These are phyloP conservation scores for Paulownia fortunei DNA, from an alignment of 257 asterid genomes.

Conservation along the genomic window DNA sequence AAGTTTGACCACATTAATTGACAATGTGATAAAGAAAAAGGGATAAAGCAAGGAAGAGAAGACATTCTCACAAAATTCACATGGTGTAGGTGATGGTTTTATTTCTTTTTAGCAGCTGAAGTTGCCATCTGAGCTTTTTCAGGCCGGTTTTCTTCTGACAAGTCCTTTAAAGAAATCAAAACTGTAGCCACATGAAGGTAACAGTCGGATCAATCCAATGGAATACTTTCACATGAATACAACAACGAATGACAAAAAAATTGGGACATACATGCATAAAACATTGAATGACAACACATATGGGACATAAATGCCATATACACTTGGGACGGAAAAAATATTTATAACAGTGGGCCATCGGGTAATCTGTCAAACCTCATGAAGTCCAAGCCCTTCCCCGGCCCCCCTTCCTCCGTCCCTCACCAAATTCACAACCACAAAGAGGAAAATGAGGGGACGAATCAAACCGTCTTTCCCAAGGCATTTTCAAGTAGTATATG, in stretches of 20 bases:
- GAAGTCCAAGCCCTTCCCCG: constrained; percentile 4
- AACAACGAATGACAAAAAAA: constrained; percentile 25
- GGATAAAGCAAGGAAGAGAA: not conserved
- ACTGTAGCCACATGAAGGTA: constrained; percentile 59
- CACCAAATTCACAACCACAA: not conserved
- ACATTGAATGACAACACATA: constrained; percentile 24
- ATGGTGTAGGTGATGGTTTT: constrained; percentile 26
- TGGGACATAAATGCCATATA: constrained; percentile 16
- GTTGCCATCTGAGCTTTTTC: constrained; percentile 34
- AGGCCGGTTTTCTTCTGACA: constrained; percentile 63
- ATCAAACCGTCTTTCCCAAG: not conserved
- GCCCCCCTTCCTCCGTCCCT: not conserved
- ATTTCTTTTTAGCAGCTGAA: constrained; percentile 21
- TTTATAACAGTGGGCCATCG: constrained; percentile 21
- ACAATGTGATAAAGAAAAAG: not conserved
- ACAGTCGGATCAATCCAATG: constrained; percentile 24
- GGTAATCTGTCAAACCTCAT: constrained; percentile 17
- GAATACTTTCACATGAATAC: constrained; percentile 5
- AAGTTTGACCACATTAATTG: constrained; percentile 30
- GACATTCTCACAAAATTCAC: constrained; percentile 37
- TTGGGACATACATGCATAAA: constrained; percentile 8
- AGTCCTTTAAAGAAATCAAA: constrained; percentile 90
- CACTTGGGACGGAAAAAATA: constrained; percentile 19
- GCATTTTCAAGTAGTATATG: not conserved
- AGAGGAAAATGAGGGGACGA: not conserved